These are phyloP conservation scores for Solanum medicagineum DNA, from an alignment of 257 asterid species.

Conservation along the genomic window DNA sequence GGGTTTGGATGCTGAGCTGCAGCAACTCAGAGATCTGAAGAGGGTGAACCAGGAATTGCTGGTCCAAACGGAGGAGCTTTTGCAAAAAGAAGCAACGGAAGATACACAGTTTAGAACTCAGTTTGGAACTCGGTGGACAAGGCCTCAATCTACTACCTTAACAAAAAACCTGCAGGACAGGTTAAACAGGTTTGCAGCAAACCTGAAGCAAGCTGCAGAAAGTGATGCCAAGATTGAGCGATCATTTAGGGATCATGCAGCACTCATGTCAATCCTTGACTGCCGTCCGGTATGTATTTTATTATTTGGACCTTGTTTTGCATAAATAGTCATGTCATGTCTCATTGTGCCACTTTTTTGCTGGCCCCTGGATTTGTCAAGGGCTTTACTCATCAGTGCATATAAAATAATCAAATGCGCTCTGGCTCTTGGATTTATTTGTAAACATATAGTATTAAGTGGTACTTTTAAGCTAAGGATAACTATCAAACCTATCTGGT, in stretches of 20 bases:
- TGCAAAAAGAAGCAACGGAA: conserved; percentile 87
- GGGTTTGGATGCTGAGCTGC: conserved; percentile 84
- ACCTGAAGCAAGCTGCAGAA: conserved; percentile 93
- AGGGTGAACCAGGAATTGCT: conserved; percentile 88
- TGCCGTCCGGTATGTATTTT: conserved; percentile 64
- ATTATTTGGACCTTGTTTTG: neutral
- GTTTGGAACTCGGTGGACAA: conserved; percentile 90
- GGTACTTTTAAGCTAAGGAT: neutral
- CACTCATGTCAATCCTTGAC: conserved; percentile 86
- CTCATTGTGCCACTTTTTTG: neutral
- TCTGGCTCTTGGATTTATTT: neutral
- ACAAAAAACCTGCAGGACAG: conserved; percentile 83
- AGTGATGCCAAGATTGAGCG: conserved; percentile 95
- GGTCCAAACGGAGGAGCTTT: conserved; percentile 81
- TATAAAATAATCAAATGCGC: neutral
- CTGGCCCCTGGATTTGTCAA: neutral
- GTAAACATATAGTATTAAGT: neutral
- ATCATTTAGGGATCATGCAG: conserved; percentile 80
- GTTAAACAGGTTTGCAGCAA: conserved; percentile 77
- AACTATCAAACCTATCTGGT: neutral
- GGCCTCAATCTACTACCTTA: conserved; percentile 92
- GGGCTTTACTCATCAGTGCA: neutral
- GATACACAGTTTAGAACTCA: conserved; percentile 91
- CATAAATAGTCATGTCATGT: neutral
- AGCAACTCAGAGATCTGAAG: conserved; percentile 86